phyloP scores from a whole-genome alignment of 192 early-diverging fungal genomes.

The Martensiomyces pterosporus region DNA sequence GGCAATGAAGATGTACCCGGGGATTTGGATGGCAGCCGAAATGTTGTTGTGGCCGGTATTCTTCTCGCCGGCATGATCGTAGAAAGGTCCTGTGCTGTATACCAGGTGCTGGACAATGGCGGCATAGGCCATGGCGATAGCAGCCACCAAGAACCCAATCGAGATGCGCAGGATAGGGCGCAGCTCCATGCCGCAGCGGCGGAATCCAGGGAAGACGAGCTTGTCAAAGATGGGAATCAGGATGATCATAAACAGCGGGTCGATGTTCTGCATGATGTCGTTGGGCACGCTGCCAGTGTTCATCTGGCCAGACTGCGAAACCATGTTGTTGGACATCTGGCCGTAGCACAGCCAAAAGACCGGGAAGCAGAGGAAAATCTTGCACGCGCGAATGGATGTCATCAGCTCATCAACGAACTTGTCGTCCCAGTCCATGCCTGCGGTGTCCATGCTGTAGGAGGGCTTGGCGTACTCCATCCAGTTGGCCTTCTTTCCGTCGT shows the following conservation, averaged over 20 bases:
- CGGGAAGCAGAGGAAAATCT: constrained; percentile 34
- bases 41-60: constrained; percentile 47
- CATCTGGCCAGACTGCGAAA: constrained; percentile 60
- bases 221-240: constrained; percentile 67
- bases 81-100: constrained; percentile 56
- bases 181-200: constrained; percentile 49
- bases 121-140: constrained; percentile 58
- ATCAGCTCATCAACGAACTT: constrained; percentile 29
- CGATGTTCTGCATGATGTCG: constrained; percentile 66
- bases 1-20: constrained; percentile 57
- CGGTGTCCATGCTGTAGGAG: constrained; percentile 9
- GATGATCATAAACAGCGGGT: constrained; percentile 63
- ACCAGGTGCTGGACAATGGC: constrained; percentile 60
- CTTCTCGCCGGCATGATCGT: constrained; percentile 36
- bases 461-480: constrained; percentile 33
- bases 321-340: constrained; percentile 62
- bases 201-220: constrained; percentile 57
- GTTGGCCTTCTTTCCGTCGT: constrained; percentile 2
- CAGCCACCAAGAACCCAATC: constrained; percentile 61
- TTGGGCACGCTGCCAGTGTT: constrained; percentile 53
- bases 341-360: constrained; percentile 49
- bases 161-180: constrained; percentile 63
- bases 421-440: constrained; percentile 12
- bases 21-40: constrained; percentile 55
- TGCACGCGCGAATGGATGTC: constrained; percentile 20